A percentile compares a stretch with the other conserved stretches of the same genome.
phyloP scores from a whole-genome alignment of 2,329 filamentous ascomycete genomes.

The Didymosphaeria variabile region DNA sequence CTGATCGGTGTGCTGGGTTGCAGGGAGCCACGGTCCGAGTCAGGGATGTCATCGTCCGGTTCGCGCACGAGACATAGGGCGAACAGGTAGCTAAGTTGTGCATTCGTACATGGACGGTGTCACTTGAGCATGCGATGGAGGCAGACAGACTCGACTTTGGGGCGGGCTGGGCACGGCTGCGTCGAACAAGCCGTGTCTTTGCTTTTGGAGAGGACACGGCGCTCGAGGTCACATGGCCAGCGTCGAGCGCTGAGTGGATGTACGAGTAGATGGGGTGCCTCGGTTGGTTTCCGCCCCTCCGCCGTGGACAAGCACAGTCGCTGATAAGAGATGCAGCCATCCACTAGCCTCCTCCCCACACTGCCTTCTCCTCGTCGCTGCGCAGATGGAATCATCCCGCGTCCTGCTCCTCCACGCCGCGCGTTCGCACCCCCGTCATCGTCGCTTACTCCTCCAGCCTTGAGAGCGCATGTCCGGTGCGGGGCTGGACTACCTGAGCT shows the following conservation, averaged over 20 bases:
- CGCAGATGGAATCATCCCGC: slow-evolving; percentile 25
- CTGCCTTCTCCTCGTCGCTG: slow-evolving; percentile 23
- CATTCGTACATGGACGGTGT: background rate
- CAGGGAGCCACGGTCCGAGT: slow-evolving; percentile 12
- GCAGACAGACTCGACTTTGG: background rate
- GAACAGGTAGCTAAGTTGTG: background rate
- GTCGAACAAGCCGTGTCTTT: no score
- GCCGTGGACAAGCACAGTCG: background rate
- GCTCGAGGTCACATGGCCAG: slow-evolving; percentile 1
- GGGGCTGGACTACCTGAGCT: slow-evolving; percentile 30
- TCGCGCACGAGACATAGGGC: slow-evolving; percentile 4
- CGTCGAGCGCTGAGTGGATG: background rate
- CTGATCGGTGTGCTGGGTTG: slow-evolving; percentile 14
- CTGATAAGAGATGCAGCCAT: slow-evolving; percentile 14
- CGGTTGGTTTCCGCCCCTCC: background rate
- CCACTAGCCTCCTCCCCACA: slow-evolving; percentile 12
- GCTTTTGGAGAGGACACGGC: background rate
- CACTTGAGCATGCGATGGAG: background rate
- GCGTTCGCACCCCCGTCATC: slow-evolving; percentile 13
- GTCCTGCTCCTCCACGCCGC: slow-evolving; percentile 18
- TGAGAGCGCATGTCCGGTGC: slow-evolving; percentile 11
- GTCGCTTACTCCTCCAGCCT: slow-evolving; percentile 24
- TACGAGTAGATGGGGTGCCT: background rate
- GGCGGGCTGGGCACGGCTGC: background rate
- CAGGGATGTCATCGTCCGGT: background rate